phyloP scores from a whole-genome alignment of 805 yeast genomes.

The Myxozyma mucilagina region DNA sequence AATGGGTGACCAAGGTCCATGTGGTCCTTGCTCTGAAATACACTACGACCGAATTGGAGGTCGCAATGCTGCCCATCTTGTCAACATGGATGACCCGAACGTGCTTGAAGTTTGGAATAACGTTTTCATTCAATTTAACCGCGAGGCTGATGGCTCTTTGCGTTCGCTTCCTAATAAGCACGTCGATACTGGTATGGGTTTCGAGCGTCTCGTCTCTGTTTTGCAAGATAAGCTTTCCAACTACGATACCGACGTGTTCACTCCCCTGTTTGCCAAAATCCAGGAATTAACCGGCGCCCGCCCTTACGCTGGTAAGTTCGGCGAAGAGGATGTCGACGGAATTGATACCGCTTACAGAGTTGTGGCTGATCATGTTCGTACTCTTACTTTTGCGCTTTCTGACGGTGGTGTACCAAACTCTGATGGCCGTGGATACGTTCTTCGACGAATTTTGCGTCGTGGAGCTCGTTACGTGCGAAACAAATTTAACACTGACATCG shows the following conservation, averaged over 20 bases:
- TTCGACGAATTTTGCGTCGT: slow-evolving; percentile 95
- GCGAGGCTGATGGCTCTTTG: slow-evolving; percentile 83
- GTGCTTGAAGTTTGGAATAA: slow-evolving; percentile 98
- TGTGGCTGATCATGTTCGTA: slow-evolving; percentile 96
- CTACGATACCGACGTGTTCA: slow-evolving; percentile 96
- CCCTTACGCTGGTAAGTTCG: slow-evolving; percentile 89
- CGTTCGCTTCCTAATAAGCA: slow-evolving; percentile 89
- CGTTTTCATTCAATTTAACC: slow-evolving; percentile 94
- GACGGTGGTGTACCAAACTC: slow-evolving; percentile 99
- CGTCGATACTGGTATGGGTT: slow-evolving; percentile 98
- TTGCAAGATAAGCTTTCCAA: slow-evolving; percentile 89
- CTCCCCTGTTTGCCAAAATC: slow-evolving; percentile 80
- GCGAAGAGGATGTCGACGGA: slow-evolving; percentile 85
- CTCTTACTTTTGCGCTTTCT: slow-evolving; percentile 90
- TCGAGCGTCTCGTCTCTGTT: slow-evolving; percentile 93
- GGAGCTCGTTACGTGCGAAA: slow-evolving; percentile 97
- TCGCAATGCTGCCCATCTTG: slow-evolving; percentile 87
- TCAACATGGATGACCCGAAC: slow-evolving; percentile 96
- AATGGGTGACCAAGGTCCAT: slow-evolving; percentile 99
- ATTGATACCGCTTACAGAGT: slow-evolving; percentile 98
- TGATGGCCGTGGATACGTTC: slow-evolving; percentile 98
- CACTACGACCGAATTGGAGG: slow-evolving; percentile 99
- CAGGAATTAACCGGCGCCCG: slow-evolving; percentile 93
- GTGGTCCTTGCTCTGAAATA: slow-evolving; percentile 98
- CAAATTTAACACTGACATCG: slow-evolving; percentile 93